Conservation (phyloP, 306 rosid species). For the Gynostemma pentaphyllum region DNA sequence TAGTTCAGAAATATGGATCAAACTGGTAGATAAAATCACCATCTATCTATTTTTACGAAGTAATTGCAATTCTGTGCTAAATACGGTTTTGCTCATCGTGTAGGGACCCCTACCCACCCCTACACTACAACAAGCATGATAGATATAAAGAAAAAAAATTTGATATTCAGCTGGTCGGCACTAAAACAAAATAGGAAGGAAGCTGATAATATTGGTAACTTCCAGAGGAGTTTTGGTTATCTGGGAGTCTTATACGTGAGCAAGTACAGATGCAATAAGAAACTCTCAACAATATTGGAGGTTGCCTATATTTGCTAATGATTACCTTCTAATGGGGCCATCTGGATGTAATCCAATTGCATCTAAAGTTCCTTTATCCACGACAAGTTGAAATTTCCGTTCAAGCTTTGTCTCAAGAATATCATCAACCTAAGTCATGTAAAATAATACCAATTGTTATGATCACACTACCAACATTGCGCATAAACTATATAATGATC, state of each 20-base stretch:
- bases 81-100: no score
- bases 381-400: slow-evolving; percentile 54
- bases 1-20: neutral
- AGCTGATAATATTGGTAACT: no score
- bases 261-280: neutral
- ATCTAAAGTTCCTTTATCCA: slow-evolving; percentile 93
- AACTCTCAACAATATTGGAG: neutral
- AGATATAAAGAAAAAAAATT: no score
- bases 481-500: no score
- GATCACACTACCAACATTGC: neutral
- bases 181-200: no score
- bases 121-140: no score
- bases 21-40: neutral
- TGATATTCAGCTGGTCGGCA: no score
- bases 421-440: slow-evolving; percentile 75
- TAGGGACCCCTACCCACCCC: no score
- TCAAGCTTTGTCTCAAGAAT: slow-evolving; percentile 81
- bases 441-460: neutral
- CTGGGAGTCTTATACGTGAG: no score
- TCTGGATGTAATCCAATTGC: slow-evolving; percentile 98
- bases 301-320: slow-evolving; percentile 3
- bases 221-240: no score
- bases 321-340: slow-evolving; percentile 81
- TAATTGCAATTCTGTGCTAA: no score
- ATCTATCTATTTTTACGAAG: neutral